Evolutionary conservation across 768 basidiomycete species (phyloP).

Genomic region (Calvatia gigantea): DNA sequence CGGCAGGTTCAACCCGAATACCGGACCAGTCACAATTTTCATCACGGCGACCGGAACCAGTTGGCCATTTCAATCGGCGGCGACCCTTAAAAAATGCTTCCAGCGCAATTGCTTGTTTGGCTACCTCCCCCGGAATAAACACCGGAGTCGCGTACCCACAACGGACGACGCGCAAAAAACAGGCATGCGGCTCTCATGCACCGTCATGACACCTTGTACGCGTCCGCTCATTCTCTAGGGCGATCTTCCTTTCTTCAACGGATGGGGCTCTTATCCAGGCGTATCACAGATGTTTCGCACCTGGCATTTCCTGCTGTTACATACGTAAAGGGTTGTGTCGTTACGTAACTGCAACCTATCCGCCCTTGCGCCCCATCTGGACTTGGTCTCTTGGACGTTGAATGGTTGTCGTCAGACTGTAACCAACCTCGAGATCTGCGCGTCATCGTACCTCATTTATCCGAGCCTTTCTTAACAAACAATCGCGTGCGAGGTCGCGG

Average conservation of each 20-base stretch:
- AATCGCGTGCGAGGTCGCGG: not conserved
- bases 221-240: conserved; percentile 3
- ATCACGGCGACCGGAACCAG: conserved; percentile 2
- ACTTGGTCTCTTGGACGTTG: not conserved
- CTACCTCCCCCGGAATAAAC: not conserved
- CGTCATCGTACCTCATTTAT: not conserved
- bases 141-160: not conserved
- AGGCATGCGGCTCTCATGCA: conserved; percentile 4
- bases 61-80: not conserved
- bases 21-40: conserved; percentile 3
- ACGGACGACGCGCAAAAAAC: not conserved
- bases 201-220: not conserved
- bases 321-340: conserved; percentile 10
- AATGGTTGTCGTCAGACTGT: conserved; percentile 8
- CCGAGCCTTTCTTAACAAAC: not conserved
- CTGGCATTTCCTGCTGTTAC: conserved; percentile 5
- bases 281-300: conserved; percentile 10
- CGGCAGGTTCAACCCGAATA: not conserved
- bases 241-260: not conserved
- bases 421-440: not conserved
- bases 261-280: conserved; percentile 6
- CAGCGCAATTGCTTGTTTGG: not conserved
- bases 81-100: not conserved
- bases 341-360: conserved; percentile 12
- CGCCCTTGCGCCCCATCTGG: conserved; percentile 8